Percentiles rank a stretch among this genome's conserved stretches.
Evolutionary conservation across 306 rosid genomes (phyloP).

Genomic region (Trifolium subterraneum): DNA sequence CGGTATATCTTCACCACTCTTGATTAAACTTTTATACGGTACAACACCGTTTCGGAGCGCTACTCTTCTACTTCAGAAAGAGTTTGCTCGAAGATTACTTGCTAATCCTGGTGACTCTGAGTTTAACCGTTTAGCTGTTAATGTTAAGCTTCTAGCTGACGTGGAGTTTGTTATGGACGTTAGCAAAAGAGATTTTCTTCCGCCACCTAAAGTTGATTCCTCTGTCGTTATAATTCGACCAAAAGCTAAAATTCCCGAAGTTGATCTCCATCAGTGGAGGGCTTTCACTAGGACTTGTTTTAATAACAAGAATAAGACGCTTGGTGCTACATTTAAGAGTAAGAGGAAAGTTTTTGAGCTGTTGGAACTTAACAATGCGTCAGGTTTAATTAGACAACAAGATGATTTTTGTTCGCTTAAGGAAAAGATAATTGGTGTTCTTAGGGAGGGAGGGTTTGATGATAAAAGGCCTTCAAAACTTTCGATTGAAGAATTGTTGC

Average conservation of each 20-base stretch:
- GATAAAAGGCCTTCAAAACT: slow-evolving; percentile 80
- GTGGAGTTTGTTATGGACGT: slow-evolving; percentile 82
- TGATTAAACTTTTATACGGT: slow-evolving; percentile 68
- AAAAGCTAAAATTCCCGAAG: slow-evolving; percentile 57
- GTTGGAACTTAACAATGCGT: slow-evolving; percentile 30
- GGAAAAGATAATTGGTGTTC: slow-evolving; percentile 59
- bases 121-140: slow-evolving; percentile 81
- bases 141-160: slow-evolving; percentile 74
- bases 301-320: slow-evolving; percentile 71
- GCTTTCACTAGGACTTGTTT: slow-evolving; percentile 77
- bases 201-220: slow-evolving; percentile 85
- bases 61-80: slow-evolving; percentile 89
- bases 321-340: slow-evolving; percentile 77
- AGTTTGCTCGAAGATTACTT: slow-evolving; percentile 80
- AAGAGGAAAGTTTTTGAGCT: slow-evolving; percentile 67
- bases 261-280: slow-evolving; percentile 73
- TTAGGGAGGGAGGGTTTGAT: slow-evolving; percentile 63
- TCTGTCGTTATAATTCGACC: slow-evolving; percentile 82
- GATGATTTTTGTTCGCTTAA: slow-evolving; percentile 37
- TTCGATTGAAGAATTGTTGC: slow-evolving; percentile 61
- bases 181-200: slow-evolving; percentile 88
- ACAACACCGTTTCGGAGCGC: slow-evolving; percentile 64
- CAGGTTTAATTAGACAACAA: not conserved
- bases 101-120: slow-evolving; percentile 79
- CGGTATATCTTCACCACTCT: slow-evolving; percentile 79